phyloP scores from a whole-genome alignment of 768 basidiomycete species.

The Zangia roseola region DNA sequence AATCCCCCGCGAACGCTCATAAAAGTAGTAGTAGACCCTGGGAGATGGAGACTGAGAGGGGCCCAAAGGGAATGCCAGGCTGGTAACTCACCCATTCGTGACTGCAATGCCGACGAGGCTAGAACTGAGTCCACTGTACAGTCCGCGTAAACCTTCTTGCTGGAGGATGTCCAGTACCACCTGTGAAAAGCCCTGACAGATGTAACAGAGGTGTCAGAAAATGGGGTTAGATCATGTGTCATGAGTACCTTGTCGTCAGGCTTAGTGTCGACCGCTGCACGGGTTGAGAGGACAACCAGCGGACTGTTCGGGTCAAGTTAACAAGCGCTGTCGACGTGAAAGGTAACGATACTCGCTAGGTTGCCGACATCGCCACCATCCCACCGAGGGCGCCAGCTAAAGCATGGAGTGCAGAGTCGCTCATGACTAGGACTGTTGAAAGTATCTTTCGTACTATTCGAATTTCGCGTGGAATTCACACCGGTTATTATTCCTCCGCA shows the following conservation, averaged over 20 bases:
- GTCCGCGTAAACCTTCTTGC: constrained; percentile 77
- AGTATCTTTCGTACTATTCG: no score
- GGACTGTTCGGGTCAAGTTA: constrained; percentile 52
- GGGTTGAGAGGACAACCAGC: constrained; percentile 86
- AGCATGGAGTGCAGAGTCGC: constrained; percentile 83
- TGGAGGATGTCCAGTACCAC: constrained; percentile 74
- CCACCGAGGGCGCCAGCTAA: constrained; percentile 89
- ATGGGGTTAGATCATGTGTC: not conserved
- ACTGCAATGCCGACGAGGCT: constrained; percentile 88
- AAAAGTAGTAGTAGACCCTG: constrained; percentile 93
- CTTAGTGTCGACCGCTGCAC: constrained; percentile 88
- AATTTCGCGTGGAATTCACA: not conserved
- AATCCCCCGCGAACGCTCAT: constrained; percentile 63
- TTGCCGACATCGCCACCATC: constrained; percentile 86
- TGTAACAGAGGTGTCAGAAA: not conserved
- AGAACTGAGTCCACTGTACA: constrained; percentile 86
- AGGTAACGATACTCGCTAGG: constrained; percentile 56
- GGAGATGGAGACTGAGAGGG: not conserved
- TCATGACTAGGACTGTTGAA: constrained; percentile 37
- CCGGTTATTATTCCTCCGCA: not conserved
- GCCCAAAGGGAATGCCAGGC: constrained; percentile 7
- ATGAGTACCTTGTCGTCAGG: constrained; percentile 65
- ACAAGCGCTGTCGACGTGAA: not conserved
- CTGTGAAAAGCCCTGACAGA: constrained; percentile 56
- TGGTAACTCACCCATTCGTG: constrained; percentile 73